Percentiles rank a stretch among this genome's conserved stretches.
phyloP scores from a whole-genome alignment of 2,329 filamentous ascomycete species.

The Metarhizium brunneum region DNA sequence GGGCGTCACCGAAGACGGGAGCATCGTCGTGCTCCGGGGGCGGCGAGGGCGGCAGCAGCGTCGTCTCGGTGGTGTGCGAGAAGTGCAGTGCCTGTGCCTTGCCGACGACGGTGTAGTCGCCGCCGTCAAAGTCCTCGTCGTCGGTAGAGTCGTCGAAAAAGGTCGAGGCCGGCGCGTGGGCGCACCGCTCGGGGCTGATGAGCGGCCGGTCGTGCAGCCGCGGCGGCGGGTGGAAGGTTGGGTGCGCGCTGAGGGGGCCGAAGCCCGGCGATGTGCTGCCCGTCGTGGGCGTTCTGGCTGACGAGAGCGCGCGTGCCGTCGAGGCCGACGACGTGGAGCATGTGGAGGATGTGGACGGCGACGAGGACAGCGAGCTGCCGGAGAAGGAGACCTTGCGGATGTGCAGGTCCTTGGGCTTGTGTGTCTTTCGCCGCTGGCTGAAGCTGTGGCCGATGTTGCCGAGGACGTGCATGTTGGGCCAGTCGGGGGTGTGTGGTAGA shows the following conservation, averaged over 20 bases:
- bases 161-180: constrained; percentile 15
- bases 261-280: constrained; percentile 17
- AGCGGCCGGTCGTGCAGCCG: constrained; percentile 26
- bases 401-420: constrained; percentile 26
- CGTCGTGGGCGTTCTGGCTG: constrained; percentile 12
- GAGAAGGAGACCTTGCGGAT: constrained; percentile 33
- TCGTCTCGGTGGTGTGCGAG: constrained; percentile 15
- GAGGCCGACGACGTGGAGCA: constrained; percentile 18
- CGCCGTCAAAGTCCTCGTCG: constrained; percentile 10
- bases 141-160: constrained; percentile 18
- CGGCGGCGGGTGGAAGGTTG: constrained; percentile 26
- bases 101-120: constrained; percentile 10
- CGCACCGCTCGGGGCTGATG: constrained; percentile 13
- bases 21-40: constrained; percentile 13
- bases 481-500: neutral
- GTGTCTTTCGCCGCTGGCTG: constrained; percentile 25
- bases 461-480: constrained; percentile 25
- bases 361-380: constrained; percentile 28
- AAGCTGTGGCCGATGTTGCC: constrained; percentile 20
- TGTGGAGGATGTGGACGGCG: constrained; percentile 22
- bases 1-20: constrained; percentile 9
- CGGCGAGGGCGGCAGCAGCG: constrained; percentile 20
- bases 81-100: constrained; percentile 4
- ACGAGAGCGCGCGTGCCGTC: constrained; percentile 12
- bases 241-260: constrained; percentile 25